Evolutionary conservation across 2,329 filamentous ascomycete genomes (phyloP).

Genomic region (Cercospora sp.): DNA sequence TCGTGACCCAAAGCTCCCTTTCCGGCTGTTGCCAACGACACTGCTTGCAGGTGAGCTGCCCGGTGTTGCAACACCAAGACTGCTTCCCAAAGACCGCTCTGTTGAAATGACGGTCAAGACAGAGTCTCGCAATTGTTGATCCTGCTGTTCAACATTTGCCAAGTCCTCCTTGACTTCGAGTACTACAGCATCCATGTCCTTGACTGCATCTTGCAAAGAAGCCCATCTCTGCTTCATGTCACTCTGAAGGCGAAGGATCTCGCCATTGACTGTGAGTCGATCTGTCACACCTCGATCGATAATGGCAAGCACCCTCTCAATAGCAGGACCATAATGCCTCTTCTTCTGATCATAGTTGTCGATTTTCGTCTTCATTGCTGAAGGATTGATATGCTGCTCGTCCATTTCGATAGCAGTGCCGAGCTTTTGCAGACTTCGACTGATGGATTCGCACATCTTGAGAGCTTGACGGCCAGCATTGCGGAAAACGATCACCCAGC

Average conservation of each 20-base stretch:
- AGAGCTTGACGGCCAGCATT: conserved; percentile 88
- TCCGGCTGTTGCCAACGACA: conserved; percentile 55
- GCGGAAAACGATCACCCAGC: conserved; percentile 93
- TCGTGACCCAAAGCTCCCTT: conserved; percentile 48
- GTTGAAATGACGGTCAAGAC: conserved; percentile 89
- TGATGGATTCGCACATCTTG: conserved; percentile 95
- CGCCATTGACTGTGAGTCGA: conserved; percentile 92
- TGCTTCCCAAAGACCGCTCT: conserved; percentile 70
- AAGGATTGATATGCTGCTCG: conserved; percentile 69
- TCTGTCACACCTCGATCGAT: conserved; percentile 96
- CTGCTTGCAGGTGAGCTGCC: conserved; percentile 67
- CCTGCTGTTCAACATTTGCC: conserved; percentile 47
- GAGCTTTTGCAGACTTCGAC: conserved; percentile 80
- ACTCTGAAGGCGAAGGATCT: conserved; percentile 80
- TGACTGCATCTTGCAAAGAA: conserved; percentile 72
- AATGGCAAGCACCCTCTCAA: conserved; percentile 85
- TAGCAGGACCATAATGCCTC: conserved; percentile 87
- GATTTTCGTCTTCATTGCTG: conserved; percentile 74
- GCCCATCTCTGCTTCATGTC: conserved; percentile 85
- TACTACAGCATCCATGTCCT: conserved; percentile 70
- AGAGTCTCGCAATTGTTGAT: conserved; percentile 82
- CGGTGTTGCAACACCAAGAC: conserved; percentile 60
- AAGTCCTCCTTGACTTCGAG: conserved; percentile 61
- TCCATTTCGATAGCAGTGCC: conserved; percentile 75
- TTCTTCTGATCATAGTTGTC: conserved; percentile 96